Conservation (phyloP, 768 basidiomycete species). For the Pisolithus tinctorius region DNA sequence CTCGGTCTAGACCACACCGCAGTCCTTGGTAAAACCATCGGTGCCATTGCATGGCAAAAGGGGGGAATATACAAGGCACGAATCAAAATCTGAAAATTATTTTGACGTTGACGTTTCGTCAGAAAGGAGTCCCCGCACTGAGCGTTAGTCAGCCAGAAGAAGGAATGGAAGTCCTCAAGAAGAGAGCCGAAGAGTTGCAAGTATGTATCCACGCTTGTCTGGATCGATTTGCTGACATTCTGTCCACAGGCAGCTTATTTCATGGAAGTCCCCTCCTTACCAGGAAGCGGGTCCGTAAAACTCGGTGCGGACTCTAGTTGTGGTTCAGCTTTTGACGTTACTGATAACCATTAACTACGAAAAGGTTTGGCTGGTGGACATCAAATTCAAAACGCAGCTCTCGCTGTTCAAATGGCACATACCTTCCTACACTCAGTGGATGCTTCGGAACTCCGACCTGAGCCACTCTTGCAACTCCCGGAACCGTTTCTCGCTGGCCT, state of each 20-base stretch:
- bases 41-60: constrained; percentile 92
- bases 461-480: constrained; percentile 33
- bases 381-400: constrained; percentile 80
- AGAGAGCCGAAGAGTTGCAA: constrained; percentile 59
- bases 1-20: constrained; percentile 89
- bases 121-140: constrained; percentile 81
- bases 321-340: neutral
- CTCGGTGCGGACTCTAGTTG: constrained; percentile 44
- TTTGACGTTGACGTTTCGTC: constrained; percentile 1
- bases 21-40: constrained; percentile 81
- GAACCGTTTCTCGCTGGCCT: constrained; percentile 55
- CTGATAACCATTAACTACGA: constrained; percentile 2
- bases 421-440: constrained; percentile 47
- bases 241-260: constrained; percentile 58
- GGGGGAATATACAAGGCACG: constrained; percentile 91
- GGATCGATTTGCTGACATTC: neutral
- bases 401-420: constrained; percentile 71
- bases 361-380: constrained; percentile 81
- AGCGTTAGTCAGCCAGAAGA: constrained; percentile 72
- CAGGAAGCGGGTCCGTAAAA: constrained; percentile 39
- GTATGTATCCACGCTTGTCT: constrained; percentile 30
- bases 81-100: neutral
- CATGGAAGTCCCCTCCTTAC: constrained; percentile 40
- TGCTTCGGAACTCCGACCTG: neutral
- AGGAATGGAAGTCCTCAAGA: constrained; percentile 58